Evolutionary conservation across 2,329 filamentous ascomycete species (phyloP), one percentile per base, ranked within the genome.

Genomic region (Cadophora sp.): DNA sequence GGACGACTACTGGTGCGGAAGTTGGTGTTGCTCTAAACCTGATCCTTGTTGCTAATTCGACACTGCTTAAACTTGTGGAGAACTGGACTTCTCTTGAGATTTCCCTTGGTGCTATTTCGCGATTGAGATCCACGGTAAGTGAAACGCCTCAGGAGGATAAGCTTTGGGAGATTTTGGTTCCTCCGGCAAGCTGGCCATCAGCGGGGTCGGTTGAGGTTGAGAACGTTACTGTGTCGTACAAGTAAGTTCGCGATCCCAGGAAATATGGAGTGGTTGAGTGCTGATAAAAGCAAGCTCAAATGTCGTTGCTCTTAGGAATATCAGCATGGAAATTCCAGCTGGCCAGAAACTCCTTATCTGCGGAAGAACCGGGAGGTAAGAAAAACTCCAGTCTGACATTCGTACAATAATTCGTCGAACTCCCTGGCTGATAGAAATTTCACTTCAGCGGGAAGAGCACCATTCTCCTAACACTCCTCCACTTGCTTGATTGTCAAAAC

Each of bases 401-500:
- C 48, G 3, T 30, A 16, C 6, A 16, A 30, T 18, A 6, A 18
- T 14, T 7, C 24, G 7, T 8, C 6, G 16, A 7, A 51, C 16
- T 13, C n/a, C 48, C 9, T 20, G 24, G 9, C 48, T 51, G 14
- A 51, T 13, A 0, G 9, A 6, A 8, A 8, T 1, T 33, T 2
- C 27, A 4, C 22, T 24, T 30, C 24, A 81, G 80, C 27, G 80
- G 81, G 0, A 83, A 83, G 62, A 86, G 8, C 78, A 86, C 59
- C 1, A 75, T 86, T 0, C 74, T 85, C 0, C 76, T 83, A 3
- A 76, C 81, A 0, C 75, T 87, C 4, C 80, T 87, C 33, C 80
- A 82, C 62, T 92, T 94, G 0, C 83, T 98, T 2, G 95, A 98
- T 50, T n/a, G 60, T 16, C 39, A 45, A 39, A 59, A 16, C 39